Evolutionary conservation across 441 rosid species (phyloP), one percentile per base, ranked within the genome.

Genomic region (Theobroma grandiflorum): DNA sequence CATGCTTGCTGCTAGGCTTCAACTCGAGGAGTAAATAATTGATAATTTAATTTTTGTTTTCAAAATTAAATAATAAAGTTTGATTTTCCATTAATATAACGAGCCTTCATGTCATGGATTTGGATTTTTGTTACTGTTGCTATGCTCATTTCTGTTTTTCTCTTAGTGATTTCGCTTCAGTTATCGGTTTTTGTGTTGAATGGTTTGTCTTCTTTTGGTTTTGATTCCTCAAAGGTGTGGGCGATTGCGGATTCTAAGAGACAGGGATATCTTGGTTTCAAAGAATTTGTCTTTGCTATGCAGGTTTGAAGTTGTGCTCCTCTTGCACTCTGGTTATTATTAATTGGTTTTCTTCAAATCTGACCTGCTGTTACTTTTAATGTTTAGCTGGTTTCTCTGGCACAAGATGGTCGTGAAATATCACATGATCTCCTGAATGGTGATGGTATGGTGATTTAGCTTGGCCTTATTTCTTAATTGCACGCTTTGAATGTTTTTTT

Each of bases 181-280:
- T 68, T 74, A n/a, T 63, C 50, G 50, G 37, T 5, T 20, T 26
- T 76, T 38, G 38, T 71, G 38, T 38, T 81, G 57, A 80, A 75
- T 42, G 22, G 15, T 1, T 58, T 81, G 52, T 31, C 12, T 31
- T 70, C 75, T 26, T 74, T 16, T 43, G 45, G 61, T 42, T 9
- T 77, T 81, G 31, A 8, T 83, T 80, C 73, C 22, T 53, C 52
- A 68, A 80, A 97, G 99, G 91, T 93, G 49, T 97, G 99, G 99
- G 98, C 98, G 14, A 91, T 90, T 82, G 93, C 98, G 55, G 98
- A 95, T 90, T 89, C 96, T 42, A 96, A 90, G 86, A 82, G 95
- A 33, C 97, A 92, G 53, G 97, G 98, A 73, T 96, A 85, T 84
- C 97, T 95, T 75, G 94, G 95, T 78, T 88, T 95, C 79, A 85